These are phyloP conservation scores for Gynochthodes officinalis DNA, from an alignment of 257 asterid species.

Conservation along the genomic window DNA sequence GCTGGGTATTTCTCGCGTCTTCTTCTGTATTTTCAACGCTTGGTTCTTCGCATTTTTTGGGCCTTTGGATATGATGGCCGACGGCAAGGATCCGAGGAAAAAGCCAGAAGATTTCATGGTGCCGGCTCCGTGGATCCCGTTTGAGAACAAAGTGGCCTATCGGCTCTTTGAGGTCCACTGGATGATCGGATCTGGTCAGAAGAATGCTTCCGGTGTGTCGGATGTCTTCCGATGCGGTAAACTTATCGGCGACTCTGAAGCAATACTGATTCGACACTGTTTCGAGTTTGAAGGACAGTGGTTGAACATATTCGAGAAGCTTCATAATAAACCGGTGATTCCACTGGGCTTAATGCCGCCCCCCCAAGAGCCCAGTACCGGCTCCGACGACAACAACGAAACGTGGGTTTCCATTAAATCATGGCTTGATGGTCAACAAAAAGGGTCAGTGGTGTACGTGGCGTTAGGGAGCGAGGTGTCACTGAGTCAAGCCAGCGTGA, in stretches of 20 bases:
- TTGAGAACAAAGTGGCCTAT: constrained; percentile 26
- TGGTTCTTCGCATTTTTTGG: constrained; percentile 24
- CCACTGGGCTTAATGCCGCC: constrained; percentile 47
- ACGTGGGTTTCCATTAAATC: constrained; percentile 23
- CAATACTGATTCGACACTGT: constrained; percentile 24
- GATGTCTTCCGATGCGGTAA: constrained; percentile 28
- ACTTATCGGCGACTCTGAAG: constrained; percentile 16
- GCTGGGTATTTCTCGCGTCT: constrained; percentile 18
- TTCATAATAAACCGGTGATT: constrained; percentile 22
- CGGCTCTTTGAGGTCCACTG: constrained; percentile 23
- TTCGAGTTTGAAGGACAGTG: constrained; percentile 37
- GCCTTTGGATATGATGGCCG: constrained; percentile 11
- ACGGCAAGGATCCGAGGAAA: constrained; percentile 13
- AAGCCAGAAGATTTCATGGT: constrained; percentile 25
- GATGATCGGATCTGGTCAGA: background rate
- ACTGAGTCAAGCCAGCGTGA: constrained; percentile 23
- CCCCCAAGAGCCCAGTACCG: background rate
- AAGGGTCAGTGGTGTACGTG: constrained; percentile 28
- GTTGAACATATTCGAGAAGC: constrained; percentile 27
- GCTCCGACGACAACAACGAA: constrained; percentile 9
- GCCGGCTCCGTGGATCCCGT: constrained; percentile 31
- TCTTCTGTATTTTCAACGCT: constrained; percentile 27
- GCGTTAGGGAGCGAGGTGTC: constrained; percentile 44
- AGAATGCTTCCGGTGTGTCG: constrained; percentile 30
- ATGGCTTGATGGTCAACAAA: constrained; percentile 30